Conservation (phyloP, 2,329 filamentous ascomycete species). For the Diplocarpon mali region DNA sequence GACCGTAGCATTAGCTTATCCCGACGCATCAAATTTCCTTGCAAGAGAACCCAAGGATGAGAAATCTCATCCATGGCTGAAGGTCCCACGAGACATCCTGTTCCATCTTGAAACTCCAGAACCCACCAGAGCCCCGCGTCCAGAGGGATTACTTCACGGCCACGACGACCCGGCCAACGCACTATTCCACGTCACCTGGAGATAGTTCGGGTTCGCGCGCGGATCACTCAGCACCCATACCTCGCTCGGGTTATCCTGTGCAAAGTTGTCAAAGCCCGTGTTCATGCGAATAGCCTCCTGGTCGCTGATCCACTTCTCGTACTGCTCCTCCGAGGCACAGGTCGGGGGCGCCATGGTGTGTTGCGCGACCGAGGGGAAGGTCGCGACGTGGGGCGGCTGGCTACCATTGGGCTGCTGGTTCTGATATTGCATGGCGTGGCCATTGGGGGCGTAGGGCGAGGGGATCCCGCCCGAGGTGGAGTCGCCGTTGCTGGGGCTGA, state of each 20-base stretch:
- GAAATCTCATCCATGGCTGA: too few species aligned
- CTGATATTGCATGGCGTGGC: slow-evolving; percentile 6
- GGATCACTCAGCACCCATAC: not conserved
- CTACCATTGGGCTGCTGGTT: slow-evolving; percentile 1
- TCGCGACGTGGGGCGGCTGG: not conserved
- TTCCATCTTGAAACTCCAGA: too few species aligned
- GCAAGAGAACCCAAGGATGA: too few species aligned
- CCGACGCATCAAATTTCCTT: too few species aligned
- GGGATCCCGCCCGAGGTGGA: slow-evolving; percentile 16
- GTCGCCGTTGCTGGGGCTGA: slow-evolving; percentile 22
- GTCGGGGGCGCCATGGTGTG: slow-evolving; percentile 1
- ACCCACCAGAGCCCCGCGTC: too few species aligned
- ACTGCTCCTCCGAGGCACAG: slow-evolving; percentile 1
- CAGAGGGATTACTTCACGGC: too few species aligned
- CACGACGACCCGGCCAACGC: not conserved
- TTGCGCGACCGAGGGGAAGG: not conserved
- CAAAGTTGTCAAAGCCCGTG: slow-evolving; percentile 15
- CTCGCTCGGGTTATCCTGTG: slow-evolving; percentile 4
- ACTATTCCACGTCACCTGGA: slow-evolving; percentile 2
- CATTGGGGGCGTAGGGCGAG: slow-evolving; percentile 17
- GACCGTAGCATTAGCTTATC: too few species aligned
- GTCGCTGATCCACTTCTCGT: slow-evolving; percentile 11
- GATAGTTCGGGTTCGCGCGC: slow-evolving; percentile 1
- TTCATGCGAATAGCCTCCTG: slow-evolving; percentile 14
- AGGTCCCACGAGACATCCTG: too few species aligned